Evolutionary conservation across 2,329 filamentous ascomycete genomes (phyloP).

Genomic region (Diaporthe nobilis): DNA sequence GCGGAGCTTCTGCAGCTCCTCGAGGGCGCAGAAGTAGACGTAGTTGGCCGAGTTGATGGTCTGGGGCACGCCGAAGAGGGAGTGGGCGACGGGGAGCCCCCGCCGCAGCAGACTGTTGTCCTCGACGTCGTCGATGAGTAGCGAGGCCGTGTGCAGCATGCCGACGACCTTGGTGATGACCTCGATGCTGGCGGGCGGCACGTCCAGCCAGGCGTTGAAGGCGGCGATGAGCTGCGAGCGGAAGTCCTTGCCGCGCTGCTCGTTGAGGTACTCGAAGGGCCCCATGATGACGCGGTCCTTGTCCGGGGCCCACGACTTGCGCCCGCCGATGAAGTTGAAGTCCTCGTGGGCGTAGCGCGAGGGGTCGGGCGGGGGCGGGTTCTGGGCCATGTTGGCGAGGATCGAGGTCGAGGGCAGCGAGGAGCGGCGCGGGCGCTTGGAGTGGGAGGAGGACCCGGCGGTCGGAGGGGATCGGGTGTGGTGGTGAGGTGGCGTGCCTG

Average conservation of each 20-base stretch:
- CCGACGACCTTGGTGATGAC: slow-evolving; percentile 85
- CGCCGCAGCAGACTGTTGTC: slow-evolving; percentile 77
- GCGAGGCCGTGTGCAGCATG: slow-evolving; percentile 88
- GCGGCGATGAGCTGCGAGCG: slow-evolving; percentile 83
- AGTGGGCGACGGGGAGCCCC: slow-evolving; percentile 85
- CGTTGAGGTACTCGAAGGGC: slow-evolving; percentile 85
- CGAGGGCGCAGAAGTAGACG: slow-evolving; percentile 85
- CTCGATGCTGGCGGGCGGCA: slow-evolving; percentile 77
- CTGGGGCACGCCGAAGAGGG: slow-evolving; percentile 87
- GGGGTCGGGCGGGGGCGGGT: slow-evolving; percentile 61
- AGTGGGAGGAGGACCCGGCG: slow-evolving; percentile 33
- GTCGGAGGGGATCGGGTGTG: slow-evolving; percentile 44
- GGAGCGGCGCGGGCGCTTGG: slow-evolving; percentile 48
- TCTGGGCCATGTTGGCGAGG: slow-evolving; percentile 53
- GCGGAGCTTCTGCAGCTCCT: slow-evolving; percentile 78
- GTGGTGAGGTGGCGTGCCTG: slow-evolving; percentile 49
- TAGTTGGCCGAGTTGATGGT: slow-evolving; percentile 95
- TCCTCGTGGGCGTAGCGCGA: slow-evolving; percentile 68
- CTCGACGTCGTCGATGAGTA: slow-evolving; percentile 91
- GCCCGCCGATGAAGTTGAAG: slow-evolving; percentile 63
- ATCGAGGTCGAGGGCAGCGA: slow-evolving; percentile 50
- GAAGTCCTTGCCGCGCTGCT: slow-evolving; percentile 88
- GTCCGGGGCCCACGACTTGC: slow-evolving; percentile 75
- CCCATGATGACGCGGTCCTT: slow-evolving; percentile 85
- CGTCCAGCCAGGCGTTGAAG: slow-evolving; percentile 85